Percentiles rank a stretch among this genome's conserved stretches.
phyloP scores from a whole-genome alignment of 1,284 basidiomycete genomes.

The Rhodotorula sp. region DNA sequence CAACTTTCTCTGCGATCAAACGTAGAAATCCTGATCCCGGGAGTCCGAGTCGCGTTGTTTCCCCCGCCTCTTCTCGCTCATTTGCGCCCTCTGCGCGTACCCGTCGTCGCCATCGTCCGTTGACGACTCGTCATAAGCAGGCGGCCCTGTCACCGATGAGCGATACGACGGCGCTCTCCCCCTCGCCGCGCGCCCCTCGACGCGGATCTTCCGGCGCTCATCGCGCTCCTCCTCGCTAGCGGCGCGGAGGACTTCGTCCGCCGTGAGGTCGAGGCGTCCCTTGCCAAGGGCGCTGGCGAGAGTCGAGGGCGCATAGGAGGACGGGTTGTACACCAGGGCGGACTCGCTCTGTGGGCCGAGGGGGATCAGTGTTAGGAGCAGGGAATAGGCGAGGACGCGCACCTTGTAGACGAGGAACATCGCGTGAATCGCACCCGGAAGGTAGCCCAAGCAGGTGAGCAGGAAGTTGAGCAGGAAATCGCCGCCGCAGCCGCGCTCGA shows the following conservation, averaged over 20 bases:
- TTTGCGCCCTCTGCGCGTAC: background rate
- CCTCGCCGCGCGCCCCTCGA: no score
- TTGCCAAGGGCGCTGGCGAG: background rate
- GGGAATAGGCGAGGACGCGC: background rate
- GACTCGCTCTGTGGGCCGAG: slow-evolving; percentile 2
- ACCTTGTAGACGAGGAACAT: background rate
- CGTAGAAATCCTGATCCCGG: background rate
- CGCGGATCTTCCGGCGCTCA: background rate
- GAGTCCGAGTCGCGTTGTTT: background rate
- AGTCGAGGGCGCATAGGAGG: background rate
- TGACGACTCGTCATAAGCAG: no score
- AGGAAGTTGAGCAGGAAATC: background rate
- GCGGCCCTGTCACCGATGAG: background rate
- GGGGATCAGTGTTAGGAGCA: background rate
- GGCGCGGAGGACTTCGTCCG: background rate
- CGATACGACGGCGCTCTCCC: slow-evolving; percentile 3
- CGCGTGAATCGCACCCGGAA: background rate
- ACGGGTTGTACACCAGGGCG: background rate
- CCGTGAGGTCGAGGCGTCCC: background rate
- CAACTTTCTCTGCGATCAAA: background rate
- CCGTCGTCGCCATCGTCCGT: background rate
- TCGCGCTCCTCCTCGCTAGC: background rate
- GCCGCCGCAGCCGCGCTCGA: slow-evolving; percentile 10
- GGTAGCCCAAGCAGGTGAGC: background rate
- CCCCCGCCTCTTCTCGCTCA: slow-evolving; percentile 8